phyloP scores from a whole-genome alignment of 2,329 filamentous ascomycete species.

The Monosporascus sp. region DNA sequence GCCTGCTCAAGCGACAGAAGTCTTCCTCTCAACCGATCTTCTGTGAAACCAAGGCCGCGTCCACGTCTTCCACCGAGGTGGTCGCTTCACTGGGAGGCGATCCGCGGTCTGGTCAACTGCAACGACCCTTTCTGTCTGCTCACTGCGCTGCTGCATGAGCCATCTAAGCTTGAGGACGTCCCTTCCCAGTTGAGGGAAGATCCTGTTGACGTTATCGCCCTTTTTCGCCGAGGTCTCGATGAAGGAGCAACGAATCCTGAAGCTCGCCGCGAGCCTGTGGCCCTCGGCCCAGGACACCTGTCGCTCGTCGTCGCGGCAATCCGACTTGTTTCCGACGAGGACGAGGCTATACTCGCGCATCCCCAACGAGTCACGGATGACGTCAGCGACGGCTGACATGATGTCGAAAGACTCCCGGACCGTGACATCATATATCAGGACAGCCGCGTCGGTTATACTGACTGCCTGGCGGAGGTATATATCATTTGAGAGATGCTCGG shows the following conservation, averaged over 20 bases:
- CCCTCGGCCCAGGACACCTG: constrained; percentile 29
- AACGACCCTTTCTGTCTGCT: constrained; percentile 11
- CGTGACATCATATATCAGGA: constrained; percentile 23
- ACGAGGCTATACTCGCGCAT: constrained; percentile 28
- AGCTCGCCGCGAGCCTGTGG: constrained; percentile 17
- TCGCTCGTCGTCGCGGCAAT: constrained; percentile 23
- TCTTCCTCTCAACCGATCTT: constrained; percentile 8
- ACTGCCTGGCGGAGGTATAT: constrained; percentile 32
- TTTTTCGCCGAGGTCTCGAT: constrained; percentile 31
- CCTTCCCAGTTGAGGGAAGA: constrained; percentile 29
- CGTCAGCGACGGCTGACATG: constrained; percentile 7
- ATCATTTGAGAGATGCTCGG: constrained; percentile 25
- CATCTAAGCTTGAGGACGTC: constrained; percentile 29
- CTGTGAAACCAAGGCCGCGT: constrained; percentile 14
- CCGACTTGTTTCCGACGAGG: constrained; percentile 32
- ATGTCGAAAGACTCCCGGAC: constrained; percentile 21
- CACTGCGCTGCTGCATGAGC: constrained; percentile 18
- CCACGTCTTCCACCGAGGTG: constrained; percentile 16
- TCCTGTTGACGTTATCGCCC: constrained; percentile 28
- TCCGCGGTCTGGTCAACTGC: background rate
- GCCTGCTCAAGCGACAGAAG: background rate
- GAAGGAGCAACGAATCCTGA: constrained; percentile 19
- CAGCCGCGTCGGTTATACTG: constrained; percentile 34
- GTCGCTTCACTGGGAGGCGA: constrained; percentile 7
- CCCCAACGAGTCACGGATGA: constrained; percentile 24